Base-by-base conservation (phyloP, 208 protist genomes). In the Angomonas ambiguus region DNA sequence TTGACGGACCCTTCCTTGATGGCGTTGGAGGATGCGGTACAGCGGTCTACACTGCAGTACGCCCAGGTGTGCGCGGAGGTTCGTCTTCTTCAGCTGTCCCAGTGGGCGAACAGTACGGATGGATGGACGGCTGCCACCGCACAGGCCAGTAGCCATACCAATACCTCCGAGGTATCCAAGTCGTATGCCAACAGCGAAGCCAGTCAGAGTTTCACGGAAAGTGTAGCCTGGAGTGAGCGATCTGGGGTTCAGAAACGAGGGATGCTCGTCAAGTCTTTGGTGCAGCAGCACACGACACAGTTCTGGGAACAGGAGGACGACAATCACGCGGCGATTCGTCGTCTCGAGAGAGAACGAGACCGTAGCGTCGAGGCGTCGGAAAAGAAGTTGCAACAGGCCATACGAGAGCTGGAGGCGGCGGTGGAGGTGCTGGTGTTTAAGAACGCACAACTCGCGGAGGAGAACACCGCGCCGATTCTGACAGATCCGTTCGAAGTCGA, bases 31-130 rank as follows among this genome's bases (percentile, higher is more conserved):
- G 72, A 74, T 49, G 74, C 70, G 33, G 72, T 88, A 38, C 75
- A 66, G 16, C 56, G 71, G 18, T 27, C 66, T 4, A 75, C 81
- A 53, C 51, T 75, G 62, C 68, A 87, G 72, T 78, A 91, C 34
- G 45, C 70, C 22, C 77, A 82, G 48, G 74, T 95, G 38, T 91
- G 85, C 45, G 83, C 83, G n/a, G 88, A 95, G 62, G 51, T 90
- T 34, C 85, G 88, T 16, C 70, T 95, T 24, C 72, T 80, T 25
- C 79, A 84, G 65, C 72, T 90, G 57, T 34, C 24, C 18, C 59
- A 13, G 30, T 72, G 1, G 69, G 68, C 33, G 31, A 22, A 20
- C n/a, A 74, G 11, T 2, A 6, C 33, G 34, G 28, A 65, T 20
- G 45, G 45, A 5, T 53, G 45, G n/a, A 22, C 28, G 13, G 45